phyloP scores from a whole-genome alignment of 495 filamentous ascomycete species.

The Penicillium malachiteum region DNA sequence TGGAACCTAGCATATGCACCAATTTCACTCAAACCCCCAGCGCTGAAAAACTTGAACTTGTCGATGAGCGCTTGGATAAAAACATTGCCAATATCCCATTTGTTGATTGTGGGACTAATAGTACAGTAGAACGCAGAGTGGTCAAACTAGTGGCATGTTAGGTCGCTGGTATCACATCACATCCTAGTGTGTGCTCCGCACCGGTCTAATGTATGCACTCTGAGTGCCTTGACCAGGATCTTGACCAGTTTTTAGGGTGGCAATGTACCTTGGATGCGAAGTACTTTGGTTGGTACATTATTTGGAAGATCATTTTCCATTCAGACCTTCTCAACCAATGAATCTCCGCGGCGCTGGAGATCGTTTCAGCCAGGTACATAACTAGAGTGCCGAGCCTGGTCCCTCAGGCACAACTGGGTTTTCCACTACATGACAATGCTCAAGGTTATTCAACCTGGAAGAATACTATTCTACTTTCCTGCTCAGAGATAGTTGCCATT shows the following conservation, averaged over 20 bases:
- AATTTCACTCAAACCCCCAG: neutral
- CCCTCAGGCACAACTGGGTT: too few species aligned
- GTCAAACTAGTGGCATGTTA: conserved; percentile 1
- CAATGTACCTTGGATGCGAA: neutral
- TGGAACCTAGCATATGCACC: neutral
- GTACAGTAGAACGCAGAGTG: too few species aligned
- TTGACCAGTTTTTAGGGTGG: neutral
- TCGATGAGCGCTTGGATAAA: neutral
- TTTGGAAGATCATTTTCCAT: neutral
- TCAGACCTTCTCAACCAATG: neutral
- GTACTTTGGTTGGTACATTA: neutral
- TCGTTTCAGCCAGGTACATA: too few species aligned
- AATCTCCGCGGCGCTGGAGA: neutral
- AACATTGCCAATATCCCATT: neutral
- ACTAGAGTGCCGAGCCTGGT: too few species aligned
- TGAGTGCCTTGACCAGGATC: neutral
- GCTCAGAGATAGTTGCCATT: too few species aligned
- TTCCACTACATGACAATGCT: too few species aligned
- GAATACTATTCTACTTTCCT: too few species aligned
- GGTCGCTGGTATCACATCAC: neutral
- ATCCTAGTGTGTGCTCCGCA: neutral
- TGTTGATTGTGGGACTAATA: neutral
- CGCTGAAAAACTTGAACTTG: neutral
- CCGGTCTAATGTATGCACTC: neutral
- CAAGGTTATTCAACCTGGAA: too few species aligned